Percentiles rank a stretch among this genome's conserved stretches.
phyloP scores from a whole-genome alignment of 768 basidiomycete genomes.

The Coprinopsis marcescibilis region DNA sequence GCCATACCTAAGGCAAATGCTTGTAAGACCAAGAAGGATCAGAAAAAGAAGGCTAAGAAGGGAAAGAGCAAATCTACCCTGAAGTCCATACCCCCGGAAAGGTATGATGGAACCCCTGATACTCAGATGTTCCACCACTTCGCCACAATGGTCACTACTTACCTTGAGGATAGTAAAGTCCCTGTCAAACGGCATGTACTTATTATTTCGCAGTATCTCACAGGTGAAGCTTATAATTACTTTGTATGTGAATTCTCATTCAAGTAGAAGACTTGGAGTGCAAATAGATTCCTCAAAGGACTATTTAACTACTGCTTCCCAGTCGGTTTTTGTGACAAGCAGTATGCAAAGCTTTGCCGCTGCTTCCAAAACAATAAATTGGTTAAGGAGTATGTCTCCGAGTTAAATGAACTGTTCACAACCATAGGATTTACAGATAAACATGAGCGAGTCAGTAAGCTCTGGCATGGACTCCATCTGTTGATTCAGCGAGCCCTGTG shows the following conservation, averaged over 20 bases:
- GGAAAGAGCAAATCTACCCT: neutral
- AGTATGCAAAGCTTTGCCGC: slow-evolving; percentile 18
- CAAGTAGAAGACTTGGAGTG: slow-evolving; percentile 15
- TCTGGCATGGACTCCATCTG: slow-evolving; percentile 28
- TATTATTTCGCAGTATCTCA: slow-evolving; percentile 21
- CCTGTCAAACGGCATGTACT: slow-evolving; percentile 13
- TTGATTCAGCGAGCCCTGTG: slow-evolving; percentile 25
- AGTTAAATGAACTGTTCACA: slow-evolving; percentile 27
- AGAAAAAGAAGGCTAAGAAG: neutral
- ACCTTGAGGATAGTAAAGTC: slow-evolving; percentile 5
- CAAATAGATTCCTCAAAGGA: slow-evolving; percentile 21
- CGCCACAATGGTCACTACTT: neutral
- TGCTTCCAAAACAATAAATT: slow-evolving; percentile 21
- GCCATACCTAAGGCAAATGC: no score
- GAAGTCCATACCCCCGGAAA: slow-evolving; percentile 3
- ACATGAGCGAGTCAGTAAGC: slow-evolving; percentile 21
- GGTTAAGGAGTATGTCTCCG: slow-evolving; percentile 27
- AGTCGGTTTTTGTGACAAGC: slow-evolving; percentile 21
- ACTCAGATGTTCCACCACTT: slow-evolving; percentile 2
- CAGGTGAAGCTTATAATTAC: slow-evolving; percentile 24
- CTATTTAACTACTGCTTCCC: slow-evolving; percentile 32
- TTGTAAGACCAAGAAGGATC: no score
- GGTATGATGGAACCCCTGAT: neutral
- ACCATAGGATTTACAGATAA: slow-evolving; percentile 26
- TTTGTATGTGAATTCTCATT: slow-evolving; percentile 19